Percentiles rank a stretch among this genome's conserved stretches.
Evolutionary conservation across 225 moss, liverwort and hornwort genomes (phyloP).

Genomic region (Pseudoscleropodium purum): DNA sequence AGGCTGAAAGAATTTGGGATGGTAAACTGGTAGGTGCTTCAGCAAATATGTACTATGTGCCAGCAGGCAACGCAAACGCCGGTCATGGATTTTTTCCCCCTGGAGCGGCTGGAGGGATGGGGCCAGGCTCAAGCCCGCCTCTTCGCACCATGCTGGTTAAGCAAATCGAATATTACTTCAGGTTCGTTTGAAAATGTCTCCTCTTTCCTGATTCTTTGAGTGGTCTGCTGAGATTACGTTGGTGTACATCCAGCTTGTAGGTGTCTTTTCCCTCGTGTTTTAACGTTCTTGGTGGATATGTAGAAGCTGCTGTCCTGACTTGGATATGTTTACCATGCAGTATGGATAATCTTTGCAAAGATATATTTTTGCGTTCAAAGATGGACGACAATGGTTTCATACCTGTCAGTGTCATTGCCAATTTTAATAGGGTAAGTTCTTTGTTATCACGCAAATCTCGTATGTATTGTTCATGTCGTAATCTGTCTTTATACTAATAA

Average conservation of each 20-base stretch:
- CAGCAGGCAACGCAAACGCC: conserved; percentile 56
- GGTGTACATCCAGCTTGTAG: neutral
- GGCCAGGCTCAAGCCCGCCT: conserved; percentile 46
- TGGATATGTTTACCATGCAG: conserved; percentile 39
- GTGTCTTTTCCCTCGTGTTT: neutral
- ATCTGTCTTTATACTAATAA: neutral
- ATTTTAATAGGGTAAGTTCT: conserved; percentile 83
- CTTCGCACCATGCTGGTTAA: conserved; percentile 66
- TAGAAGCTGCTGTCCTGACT: neutral
- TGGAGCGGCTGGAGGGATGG: conserved; percentile 34
- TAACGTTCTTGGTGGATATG: neutral
- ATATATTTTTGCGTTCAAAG: conserved; percentile 91
- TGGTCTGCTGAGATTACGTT: neutral
- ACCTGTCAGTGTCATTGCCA: conserved; percentile 69
- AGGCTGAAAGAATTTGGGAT: conserved; percentile 26
- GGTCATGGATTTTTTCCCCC: conserved; percentile 57
- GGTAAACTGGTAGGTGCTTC: conserved; percentile 55
- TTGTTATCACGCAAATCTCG: neutral
- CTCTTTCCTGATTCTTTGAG: neutral
- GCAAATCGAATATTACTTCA: conserved; percentile 98
- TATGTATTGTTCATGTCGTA: neutral
- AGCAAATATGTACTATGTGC: conserved; percentile 69
- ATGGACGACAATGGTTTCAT: conserved; percentile 95
- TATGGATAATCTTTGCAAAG: conserved; percentile 96
- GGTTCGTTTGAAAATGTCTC: conserved; percentile 16